phyloP scores from a whole-genome alignment of 2,329 filamentous ascomycete genomes.

The Hypoxylon sp. region DNA sequence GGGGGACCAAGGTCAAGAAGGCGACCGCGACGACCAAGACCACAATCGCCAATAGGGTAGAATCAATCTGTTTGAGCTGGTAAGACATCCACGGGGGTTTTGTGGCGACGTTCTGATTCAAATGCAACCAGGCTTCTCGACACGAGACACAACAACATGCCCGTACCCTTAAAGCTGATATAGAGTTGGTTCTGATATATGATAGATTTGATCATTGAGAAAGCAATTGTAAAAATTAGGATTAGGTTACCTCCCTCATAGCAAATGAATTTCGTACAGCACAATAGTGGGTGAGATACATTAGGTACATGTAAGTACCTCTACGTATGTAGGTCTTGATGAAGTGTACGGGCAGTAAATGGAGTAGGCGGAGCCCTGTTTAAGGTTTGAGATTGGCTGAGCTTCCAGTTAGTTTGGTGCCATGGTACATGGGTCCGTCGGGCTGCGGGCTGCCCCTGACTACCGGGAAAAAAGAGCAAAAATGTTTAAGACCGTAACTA shows the following conservation, averaged over 20 bases:
- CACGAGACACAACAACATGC: not conserved
- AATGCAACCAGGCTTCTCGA: not conserved
- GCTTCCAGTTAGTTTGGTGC: not conserved
- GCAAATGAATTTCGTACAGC: too few species aligned
- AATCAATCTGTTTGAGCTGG: slow-evolving; percentile 2
- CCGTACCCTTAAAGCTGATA: not conserved
- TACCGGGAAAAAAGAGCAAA: slow-evolving; percentile 34
- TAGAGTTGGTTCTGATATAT: not conserved
- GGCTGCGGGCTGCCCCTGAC: slow-evolving; percentile 42
- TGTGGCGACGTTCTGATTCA: too few species aligned
- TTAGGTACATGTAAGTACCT: not conserved
- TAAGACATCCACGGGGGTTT: not conserved
- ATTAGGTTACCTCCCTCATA: too few species aligned
- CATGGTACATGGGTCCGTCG: slow-evolving; percentile 1
- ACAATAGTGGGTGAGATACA: too few species aligned
- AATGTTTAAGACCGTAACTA: slow-evolving; percentile 14
- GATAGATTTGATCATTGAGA: not conserved
- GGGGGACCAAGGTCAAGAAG: slow-evolving; percentile 27
- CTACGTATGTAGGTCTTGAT: too few species aligned
- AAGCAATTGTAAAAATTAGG: too few species aligned
- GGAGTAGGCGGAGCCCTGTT: slow-evolving; percentile 9
- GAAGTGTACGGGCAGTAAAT: slow-evolving; percentile 10
- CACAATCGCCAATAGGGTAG: slow-evolving; percentile 21
- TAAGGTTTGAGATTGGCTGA: slow-evolving; percentile 20
- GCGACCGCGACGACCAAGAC: slow-evolving; percentile 29